Base-by-base conservation (phyloP, 805 yeast species). In the Torulaspora gathmanii region DNA sequence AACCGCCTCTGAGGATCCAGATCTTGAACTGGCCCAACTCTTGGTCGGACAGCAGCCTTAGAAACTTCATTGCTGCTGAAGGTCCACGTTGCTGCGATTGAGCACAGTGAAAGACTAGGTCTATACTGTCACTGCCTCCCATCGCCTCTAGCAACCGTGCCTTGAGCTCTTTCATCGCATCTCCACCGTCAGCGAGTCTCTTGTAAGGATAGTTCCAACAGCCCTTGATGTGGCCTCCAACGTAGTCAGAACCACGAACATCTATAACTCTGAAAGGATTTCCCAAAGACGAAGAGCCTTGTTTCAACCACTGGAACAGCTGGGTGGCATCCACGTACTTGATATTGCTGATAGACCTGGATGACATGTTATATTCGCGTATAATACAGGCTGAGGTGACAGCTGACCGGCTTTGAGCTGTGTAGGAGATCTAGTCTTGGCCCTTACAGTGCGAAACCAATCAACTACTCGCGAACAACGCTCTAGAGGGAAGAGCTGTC, bases 21-120 rank as follows among this genome's bases (percentile, higher is more conserved):
- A 91, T 79, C 26, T 74, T 68, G 46, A 79, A 72, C 5, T 52
- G 57, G 5, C 64, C 57, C 62, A 46, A 41, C 4, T 61, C 54
- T 3, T 51, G 60, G 3, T 58, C 63, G 5, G 51, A 44, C 23
- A 64, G 34, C n/a, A 40, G 25, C 46, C 79, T 51, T 36, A 67
- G 51, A 55, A 84, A 83, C 55, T 70, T 71, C 65, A 81, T 67
- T 0, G 97, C 89, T 3, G 96, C 77, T 3, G 86, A 71, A 0
- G 98, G 98, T 0, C 98, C 98, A 42, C 99, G 71, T 48, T 83
- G 95, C 64, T 93, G 98, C 3, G 95, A 83, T 25, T 86, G 71
- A 23, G 90, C 89, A 64, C 99, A 91, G 63, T 93, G 96, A 68
- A 91, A 93, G 0, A 93, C 83, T 10, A 61, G 60, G 29, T 57